These are phyloP conservation scores for Trichomonas tenax DNA, from an alignment of 208 protist genomes.

Conservation along the genomic window DNA sequence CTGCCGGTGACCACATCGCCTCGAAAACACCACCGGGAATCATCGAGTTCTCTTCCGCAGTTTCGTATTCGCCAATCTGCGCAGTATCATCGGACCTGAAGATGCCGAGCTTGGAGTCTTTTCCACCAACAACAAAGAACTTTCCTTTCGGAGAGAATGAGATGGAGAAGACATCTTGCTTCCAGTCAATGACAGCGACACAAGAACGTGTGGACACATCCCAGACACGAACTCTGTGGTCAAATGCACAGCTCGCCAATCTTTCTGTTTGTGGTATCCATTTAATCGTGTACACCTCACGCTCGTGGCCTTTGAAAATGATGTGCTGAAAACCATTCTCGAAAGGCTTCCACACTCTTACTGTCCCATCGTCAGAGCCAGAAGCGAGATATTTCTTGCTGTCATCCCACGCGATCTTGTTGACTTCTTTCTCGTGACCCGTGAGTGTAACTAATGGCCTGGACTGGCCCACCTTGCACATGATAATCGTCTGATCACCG, in stretches of 20 bases:
- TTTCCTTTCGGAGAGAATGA: not conserved
- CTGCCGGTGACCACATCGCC: not conserved
- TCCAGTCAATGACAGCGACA: not conserved
- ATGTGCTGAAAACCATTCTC: not conserved
- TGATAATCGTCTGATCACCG: constrained; percentile 55
- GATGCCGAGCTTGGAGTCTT: not conserved
- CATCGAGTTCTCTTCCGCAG: not conserved
- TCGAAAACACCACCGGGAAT: not conserved
- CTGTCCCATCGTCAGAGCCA: constrained; percentile 64
- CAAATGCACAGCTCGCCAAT: not conserved
- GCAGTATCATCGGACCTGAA: not conserved
- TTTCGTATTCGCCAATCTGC: not conserved
- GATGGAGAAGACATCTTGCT: not conserved
- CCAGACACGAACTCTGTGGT: not conserved
- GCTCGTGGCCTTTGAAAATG: not conserved
- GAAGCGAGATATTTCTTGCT: constrained; percentile 54
- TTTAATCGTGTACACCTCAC: not conserved
- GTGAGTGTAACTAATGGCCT: constrained; percentile 25
- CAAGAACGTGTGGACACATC: not conserved
- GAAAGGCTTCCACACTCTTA: constrained; percentile 42
- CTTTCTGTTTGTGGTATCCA: not conserved
- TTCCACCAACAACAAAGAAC: not conserved
- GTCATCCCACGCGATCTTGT: constrained; percentile 62
- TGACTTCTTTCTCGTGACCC: constrained; percentile 55
- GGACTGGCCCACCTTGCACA: constrained; percentile 48